phyloP scores from a whole-genome alignment of 805 yeast species.

The Tetrapisispora fleetii region DNA sequence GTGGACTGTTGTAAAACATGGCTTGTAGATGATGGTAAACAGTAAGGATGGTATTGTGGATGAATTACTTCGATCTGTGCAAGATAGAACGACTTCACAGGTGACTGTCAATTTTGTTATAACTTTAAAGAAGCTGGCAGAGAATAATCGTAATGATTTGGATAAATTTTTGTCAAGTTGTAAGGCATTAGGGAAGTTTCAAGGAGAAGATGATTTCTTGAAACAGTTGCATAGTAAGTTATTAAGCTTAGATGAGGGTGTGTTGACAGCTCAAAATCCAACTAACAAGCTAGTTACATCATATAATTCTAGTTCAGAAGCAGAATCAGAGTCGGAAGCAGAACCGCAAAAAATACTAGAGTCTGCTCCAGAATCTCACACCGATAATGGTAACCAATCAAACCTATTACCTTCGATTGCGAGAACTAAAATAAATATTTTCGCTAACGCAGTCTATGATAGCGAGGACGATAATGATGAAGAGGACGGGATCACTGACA shows the following conservation, averaged over 20 bases:
- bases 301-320: background rate
- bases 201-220: slow-evolving; percentile 11
- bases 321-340: background rate
- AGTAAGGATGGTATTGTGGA: background rate
- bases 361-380: too few species aligned
- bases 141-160: slow-evolving; percentile 7
- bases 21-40: background rate
- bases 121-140: slow-evolving; percentile 13
- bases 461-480: background rate
- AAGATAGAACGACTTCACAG: slow-evolving; percentile 12
- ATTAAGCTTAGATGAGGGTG: background rate
- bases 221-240: slow-evolving; percentile 4
- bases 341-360: too few species aligned
- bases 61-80: slow-evolving; percentile 8
- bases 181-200: slow-evolving; percentile 20
- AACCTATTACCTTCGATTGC: background rate
- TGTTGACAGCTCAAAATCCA: background rate
- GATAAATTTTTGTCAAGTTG: slow-evolving; percentile 16
- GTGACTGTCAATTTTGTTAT: slow-evolving; percentile 17
- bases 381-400: background rate
- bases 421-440: background rate
- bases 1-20: too few species aligned
- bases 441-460: background rate
- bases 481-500: background rate
- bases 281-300: background rate